A percentile compares a stretch with the other conserved stretches of the same genome.
Evolutionary conservation across 495 filamentous ascomycete species (phyloP).

Genomic region (Trypethelium eluteriae): DNA sequence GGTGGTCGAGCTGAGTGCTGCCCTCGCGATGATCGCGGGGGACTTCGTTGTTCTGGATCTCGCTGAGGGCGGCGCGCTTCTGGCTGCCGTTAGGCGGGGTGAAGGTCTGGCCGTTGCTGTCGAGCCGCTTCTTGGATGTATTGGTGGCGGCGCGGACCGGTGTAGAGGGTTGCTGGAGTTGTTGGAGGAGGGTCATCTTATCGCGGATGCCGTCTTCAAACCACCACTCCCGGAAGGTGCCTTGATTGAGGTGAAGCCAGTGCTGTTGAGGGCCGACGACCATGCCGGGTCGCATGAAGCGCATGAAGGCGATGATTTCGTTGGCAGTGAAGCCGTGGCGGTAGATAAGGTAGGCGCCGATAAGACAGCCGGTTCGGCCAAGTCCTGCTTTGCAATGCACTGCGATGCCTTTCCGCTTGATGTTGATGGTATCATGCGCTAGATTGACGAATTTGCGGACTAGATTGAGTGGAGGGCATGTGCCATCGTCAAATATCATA

Average conservation of each 20-base stretch:
- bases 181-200: constrained; percentile 42
- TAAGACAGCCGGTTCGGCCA: constrained; percentile 91
- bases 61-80: constrained; percentile 78
- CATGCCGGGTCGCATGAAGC: constrained; percentile 99
- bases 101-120: constrained; percentile 56
- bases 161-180: constrained; percentile 60
- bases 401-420: constrained; percentile 79
- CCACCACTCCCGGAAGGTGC: constrained; percentile 96
- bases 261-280: constrained; percentile 99
- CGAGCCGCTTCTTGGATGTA: constrained; percentile 41
- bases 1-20: constrained; percentile 47
- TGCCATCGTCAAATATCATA: constrained; percentile 99
- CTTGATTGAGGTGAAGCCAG: constrained; percentile 97
- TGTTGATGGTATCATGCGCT: constrained; percentile 86
- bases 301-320: constrained; percentile 97
- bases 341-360: constrained; percentile 97
- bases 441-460: constrained; percentile 90
- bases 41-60: constrained; percentile 71
- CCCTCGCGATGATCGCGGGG: neutral
- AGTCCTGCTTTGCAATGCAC: constrained; percentile 98
- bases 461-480: constrained; percentile 76
- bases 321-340: constrained; percentile 97
- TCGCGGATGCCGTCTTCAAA: constrained; percentile 76
- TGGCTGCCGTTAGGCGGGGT: constrained; percentile 67
- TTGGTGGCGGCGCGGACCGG: constrained; percentile 58